phyloP scores from a whole-genome alignment of 1,284 basidiomycete species.

The Malassezia japonica region DNA sequence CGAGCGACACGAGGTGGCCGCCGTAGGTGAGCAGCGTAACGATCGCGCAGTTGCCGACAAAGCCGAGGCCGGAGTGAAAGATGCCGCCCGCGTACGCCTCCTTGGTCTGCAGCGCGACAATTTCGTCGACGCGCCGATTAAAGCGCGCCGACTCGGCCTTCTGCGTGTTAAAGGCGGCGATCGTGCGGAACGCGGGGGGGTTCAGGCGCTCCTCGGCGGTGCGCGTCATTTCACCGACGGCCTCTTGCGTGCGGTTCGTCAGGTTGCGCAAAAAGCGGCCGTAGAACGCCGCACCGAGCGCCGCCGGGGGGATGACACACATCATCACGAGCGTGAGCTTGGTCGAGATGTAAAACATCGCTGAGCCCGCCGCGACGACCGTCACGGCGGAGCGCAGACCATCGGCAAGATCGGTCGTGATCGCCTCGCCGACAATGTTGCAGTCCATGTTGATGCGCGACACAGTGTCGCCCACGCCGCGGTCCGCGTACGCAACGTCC shows the following conservation, averaged over 20 bases:
- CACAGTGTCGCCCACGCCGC: constrained; percentile 84
- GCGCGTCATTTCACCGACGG: constrained; percentile 81
- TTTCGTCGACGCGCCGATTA: constrained; percentile 56
- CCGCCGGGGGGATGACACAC: constrained; percentile 84
- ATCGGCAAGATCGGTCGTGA: constrained; percentile 43
- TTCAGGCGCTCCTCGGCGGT: constrained; percentile 81
- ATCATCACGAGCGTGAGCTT: constrained; percentile 86
- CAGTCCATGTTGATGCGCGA: constrained; percentile 84
- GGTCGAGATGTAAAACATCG: constrained; percentile 91
- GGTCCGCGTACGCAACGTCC: constrained; percentile 69
- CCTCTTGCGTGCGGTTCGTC: constrained; percentile 83
- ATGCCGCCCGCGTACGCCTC: constrained; percentile 84
- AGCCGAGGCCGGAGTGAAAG: constrained; percentile 77
- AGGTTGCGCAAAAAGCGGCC: constrained; percentile 86
- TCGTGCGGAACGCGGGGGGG: constrained; percentile 68
- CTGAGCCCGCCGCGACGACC: constrained; percentile 59
- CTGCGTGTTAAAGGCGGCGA: constrained; percentile 74
- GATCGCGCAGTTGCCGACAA: constrained; percentile 87
- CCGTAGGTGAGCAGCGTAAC: constrained; percentile 85
- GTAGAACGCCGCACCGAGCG: constrained; percentile 89
- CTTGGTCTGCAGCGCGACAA: constrained; percentile 68
- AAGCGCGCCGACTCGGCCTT: constrained; percentile 60
- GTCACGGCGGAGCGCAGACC: constrained; percentile 38
- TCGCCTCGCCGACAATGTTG: constrained; percentile 89
- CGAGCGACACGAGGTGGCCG: constrained; percentile 76